A percentile compares a stretch with the other conserved stretches of the same genome.
Conservation (phyloP, 306 rosid species). For the Prinsepia uniflora region DNA sequence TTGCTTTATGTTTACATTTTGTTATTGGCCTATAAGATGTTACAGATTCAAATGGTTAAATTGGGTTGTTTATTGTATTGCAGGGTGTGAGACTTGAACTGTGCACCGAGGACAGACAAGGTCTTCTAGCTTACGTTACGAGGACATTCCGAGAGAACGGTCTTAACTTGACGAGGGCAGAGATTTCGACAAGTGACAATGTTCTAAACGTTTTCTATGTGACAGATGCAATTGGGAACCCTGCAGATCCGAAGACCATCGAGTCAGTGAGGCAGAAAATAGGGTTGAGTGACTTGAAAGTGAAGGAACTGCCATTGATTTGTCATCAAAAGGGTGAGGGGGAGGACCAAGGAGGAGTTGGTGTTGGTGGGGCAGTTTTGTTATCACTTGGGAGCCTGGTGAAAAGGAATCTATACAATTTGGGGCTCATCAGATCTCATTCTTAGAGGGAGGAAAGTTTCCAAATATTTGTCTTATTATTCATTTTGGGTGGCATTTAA, state of each 20-base stretch:
- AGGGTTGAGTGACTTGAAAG: conserved; percentile 60
- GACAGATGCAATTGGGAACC: conserved; percentile 67
- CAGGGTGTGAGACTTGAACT: conserved; percentile 82
- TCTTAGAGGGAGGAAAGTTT: conserved; percentile 35
- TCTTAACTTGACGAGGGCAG: conserved; percentile 81
- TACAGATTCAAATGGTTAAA: background rate
- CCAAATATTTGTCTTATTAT: conserved; percentile 24
- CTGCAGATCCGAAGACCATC: conserved; percentile 48
- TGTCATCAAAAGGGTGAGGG: conserved; percentile 40
- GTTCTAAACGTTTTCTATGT: conserved; percentile 71
- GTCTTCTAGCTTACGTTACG: conserved; percentile 79
- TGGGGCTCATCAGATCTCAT: conserved; percentile 79
- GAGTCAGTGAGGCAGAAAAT: conserved; percentile 69
- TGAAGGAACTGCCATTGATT: conserved; percentile 63
- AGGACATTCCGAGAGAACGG: conserved; percentile 91
- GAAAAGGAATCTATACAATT: conserved; percentile 75
- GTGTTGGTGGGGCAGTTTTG: conserved; percentile 87
- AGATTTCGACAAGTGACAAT: conserved; percentile 49
- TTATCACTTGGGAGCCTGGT: conserved; percentile 81
- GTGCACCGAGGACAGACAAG: conserved; percentile 52
- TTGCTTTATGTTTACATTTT: background rate
- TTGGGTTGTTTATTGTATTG: conserved; percentile 3
- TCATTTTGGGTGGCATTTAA: conserved; percentile 23
- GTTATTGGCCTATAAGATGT: background rate
- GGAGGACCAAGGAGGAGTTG: conserved; percentile 53